Percentiles rank a stretch among this genome's conserved stretches.
phyloP scores from a whole-genome alignment of 345 rosid genomes.

The Physaria fendleri region DNA sequence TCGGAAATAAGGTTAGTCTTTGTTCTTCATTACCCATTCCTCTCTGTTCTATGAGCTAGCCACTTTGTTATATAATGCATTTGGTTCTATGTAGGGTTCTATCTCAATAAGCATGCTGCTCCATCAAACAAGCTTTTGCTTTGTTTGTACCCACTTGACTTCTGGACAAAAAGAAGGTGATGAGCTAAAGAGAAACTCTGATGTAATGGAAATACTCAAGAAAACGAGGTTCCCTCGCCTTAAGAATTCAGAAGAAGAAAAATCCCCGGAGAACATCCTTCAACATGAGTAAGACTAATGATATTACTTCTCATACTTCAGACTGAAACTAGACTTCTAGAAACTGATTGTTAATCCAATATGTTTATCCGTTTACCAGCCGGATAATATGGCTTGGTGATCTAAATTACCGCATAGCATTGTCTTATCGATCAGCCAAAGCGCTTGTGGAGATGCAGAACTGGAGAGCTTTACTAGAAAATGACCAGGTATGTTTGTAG shows the following conservation, averaged over 20 bases:
- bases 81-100: conserved; percentile 65
- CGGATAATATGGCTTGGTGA: conserved; percentile 99
- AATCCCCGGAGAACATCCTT: conserved; percentile 92
- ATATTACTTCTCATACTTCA: background rate
- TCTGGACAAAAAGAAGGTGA: conserved; percentile 38
- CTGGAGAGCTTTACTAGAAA: conserved; percentile 92
- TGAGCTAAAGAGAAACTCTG: conserved; percentile 33
- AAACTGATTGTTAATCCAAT: background rate
- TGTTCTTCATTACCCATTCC: background rate
- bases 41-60: background rate
- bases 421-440: conserved; percentile 96
- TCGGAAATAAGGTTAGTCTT: conserved; percentile 78
- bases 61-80: background rate
- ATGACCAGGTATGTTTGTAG: conserved; percentile 64
- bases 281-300: conserved; percentile 75
- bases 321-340: background rate
- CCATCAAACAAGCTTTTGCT: conserved; percentile 47
- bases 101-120: conserved; percentile 91
- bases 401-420: conserved; percentile 88
- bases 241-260: conserved; percentile 44
- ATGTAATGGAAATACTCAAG: conserved; percentile 36
- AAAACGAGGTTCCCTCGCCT: conserved; percentile 64
- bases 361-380: conserved; percentile 34
- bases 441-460: conserved; percentile 99
- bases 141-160: conserved; percentile 32